Evolutionary conservation across 2,329 filamentous ascomycete species (phyloP), one percentile per base, ranked within the genome.

Genomic region (Didymella lethalis): DNA sequence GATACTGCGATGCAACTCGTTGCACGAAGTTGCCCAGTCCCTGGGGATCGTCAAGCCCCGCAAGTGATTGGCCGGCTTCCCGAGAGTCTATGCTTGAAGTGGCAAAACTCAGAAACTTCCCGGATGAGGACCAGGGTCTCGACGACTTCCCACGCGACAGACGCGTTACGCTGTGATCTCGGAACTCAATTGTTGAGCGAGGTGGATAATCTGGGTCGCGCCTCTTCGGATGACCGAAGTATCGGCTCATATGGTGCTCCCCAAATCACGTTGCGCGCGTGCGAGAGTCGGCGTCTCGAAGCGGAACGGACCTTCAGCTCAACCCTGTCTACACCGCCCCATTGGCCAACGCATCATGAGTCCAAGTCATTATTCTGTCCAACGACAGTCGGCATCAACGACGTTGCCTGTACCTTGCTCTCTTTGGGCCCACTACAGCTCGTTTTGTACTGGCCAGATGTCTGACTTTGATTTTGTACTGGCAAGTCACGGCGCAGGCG

Each of bases 401-500:
- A 57, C 23, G 48, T 53, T 63, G 59, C 64, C 63, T 71, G 66
- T 61, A 57, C 64, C 62, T 59, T 52, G 63, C 62, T 57, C 56
- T 61, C 56, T 48, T 47, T 49, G 53, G 66, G 63, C 63, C 70
- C 68, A 70, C 68, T 20, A 44, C 53, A 59, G 49, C 58, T 57
- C 48, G 44, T 59, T 12, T 53, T n/a, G 56, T 62, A 69, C 59
- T 68, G 64, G 66, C 45, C 56, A 46, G 48, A 48, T 57, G 54
- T 64, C 51, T 59, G 56, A 54, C 60, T 44, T 61, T 51, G 52
- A 63, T 59, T 57, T 56, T 56, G 60, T 59, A 63, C 61, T 65
- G 56, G 62, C 67, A 71, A 72, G 66, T 71, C 67, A 72, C 64
- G 63, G 64, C 59, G 65, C 62, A 57, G 57, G 61, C 55, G 34